Percentiles rank a stretch among this genome's conserved stretches.
phyloP scores from a whole-genome alignment of 768 basidiomycete genomes.

The Daedaleopsis sinensis region DNA sequence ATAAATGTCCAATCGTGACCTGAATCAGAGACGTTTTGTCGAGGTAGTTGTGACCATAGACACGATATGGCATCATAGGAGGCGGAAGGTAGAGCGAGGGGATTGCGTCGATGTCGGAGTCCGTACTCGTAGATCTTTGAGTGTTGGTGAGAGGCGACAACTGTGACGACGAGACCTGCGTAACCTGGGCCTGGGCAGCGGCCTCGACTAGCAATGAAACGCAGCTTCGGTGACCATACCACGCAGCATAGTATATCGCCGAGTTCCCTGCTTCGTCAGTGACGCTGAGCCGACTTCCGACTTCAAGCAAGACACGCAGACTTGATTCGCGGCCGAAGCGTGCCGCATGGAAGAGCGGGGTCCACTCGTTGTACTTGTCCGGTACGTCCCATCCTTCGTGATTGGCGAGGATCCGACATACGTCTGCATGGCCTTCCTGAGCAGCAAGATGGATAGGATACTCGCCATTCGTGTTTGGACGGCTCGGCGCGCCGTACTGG shows the following conservation, averaged over 20 bases:
- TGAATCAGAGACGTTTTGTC: constrained; percentile 87
- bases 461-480: constrained; percentile 93
- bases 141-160: constrained; percentile 26
- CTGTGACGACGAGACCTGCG: constrained; percentile 28
- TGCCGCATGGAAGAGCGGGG: constrained; percentile 93
- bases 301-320: constrained; percentile 76
- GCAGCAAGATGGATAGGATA: constrained; percentile 97
- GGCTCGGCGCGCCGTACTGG: constrained; percentile 71
- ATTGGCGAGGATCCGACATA: constrained; percentile 75
- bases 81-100: constrained; percentile 95
- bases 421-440: constrained; percentile 84
- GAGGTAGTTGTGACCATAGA: constrained; percentile 96
- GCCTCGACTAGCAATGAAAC: constrained; percentile 59
- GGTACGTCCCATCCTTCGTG: constrained; percentile 82
- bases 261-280: constrained; percentile 85
- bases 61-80: constrained; percentile 96
- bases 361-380: constrained; percentile 99
- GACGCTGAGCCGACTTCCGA: constrained; percentile 74
- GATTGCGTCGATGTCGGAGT: constrained; percentile 87
- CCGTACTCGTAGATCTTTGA: constrained; percentile 34
- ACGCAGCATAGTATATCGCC: constrained; percentile 93
- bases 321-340: constrained; percentile 80
- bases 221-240: constrained; percentile 86
- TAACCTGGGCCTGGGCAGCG: constrained; percentile 27
- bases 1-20: constrained; percentile 74